A percentile compares a stretch with the other conserved stretches of the same genome.
These are phyloP conservation scores for Crithidia mellificae DNA, from an alignment of 208 protist species.

Conservation along the genomic window DNA sequence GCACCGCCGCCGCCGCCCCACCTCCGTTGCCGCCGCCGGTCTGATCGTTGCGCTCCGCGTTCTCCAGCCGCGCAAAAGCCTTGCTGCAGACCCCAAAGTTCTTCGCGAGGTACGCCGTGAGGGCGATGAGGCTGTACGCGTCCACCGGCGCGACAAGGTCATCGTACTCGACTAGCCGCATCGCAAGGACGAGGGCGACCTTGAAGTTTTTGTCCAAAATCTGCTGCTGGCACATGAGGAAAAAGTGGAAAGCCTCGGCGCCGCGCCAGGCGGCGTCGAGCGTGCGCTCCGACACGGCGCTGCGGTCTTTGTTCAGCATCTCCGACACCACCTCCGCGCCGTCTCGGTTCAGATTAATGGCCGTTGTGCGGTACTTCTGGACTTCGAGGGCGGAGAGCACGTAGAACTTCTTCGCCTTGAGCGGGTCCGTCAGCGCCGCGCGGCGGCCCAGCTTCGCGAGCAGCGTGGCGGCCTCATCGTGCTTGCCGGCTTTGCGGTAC, in stretches of 20 bases:
- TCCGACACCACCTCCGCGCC: constrained; percentile 69
- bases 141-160: constrained; percentile 88
- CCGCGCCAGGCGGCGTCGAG: constrained; percentile 92
- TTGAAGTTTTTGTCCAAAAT: constrained; percentile 74
- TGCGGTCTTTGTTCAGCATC: constrained; percentile 77
- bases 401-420: constrained; percentile 95
- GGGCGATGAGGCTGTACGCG: constrained; percentile 94
- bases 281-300: constrained; percentile 66
- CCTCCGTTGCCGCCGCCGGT: constrained; percentile 18
- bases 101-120: constrained; percentile 92
- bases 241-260: constrained; percentile 97
- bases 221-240: constrained; percentile 91
- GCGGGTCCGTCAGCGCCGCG: constrained; percentile 71
- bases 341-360: constrained; percentile 66
- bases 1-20: constrained; percentile 18
- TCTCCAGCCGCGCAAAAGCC: constrained; percentile 95
- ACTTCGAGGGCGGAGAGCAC: constrained; percentile 96
- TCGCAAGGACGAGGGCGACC: constrained; percentile 77
- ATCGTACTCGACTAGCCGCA: constrained; percentile 95
- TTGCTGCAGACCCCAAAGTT: constrained; percentile 93
- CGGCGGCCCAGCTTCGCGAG: constrained; percentile 86
- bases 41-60: constrained; percentile 78
- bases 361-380: constrained; percentile 84
- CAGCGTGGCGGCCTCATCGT: constrained; percentile 93
- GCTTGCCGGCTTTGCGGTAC: constrained; percentile 94